These are phyloP conservation scores for Nissolia schottii DNA, from an alignment of 306 rosid genomes.

Conservation along the genomic window DNA sequence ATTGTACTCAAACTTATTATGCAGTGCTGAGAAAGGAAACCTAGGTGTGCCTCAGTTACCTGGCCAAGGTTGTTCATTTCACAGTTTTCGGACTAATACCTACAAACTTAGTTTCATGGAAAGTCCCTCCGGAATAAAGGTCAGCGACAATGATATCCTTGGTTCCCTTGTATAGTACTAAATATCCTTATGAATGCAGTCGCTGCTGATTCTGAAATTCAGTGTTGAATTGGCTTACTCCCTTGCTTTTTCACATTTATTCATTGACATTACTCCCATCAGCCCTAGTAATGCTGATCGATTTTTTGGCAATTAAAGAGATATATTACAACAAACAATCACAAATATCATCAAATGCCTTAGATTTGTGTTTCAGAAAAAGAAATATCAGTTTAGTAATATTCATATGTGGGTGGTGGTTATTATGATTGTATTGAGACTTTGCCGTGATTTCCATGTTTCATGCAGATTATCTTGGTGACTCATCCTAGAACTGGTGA, in stretches of 20 bases:
- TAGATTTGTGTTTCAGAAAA: not conserved
- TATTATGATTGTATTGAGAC: not conserved
- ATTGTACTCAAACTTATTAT: conserved; percentile 9
- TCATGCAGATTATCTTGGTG: conserved; percentile 75
- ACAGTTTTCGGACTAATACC: conserved; percentile 84
- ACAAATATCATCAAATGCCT: conserved; percentile 17
- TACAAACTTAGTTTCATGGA: conserved; percentile 96
- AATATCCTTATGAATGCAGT: not conserved
- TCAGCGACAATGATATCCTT: conserved; percentile 13
- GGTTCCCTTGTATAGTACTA: conserved; percentile 4
- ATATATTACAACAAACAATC: not conserved
- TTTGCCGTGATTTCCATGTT: conserved; percentile 1
- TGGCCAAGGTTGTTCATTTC: conserved; percentile 99
- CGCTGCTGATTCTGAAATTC: not conserved
- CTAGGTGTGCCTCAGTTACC: conserved; percentile 95
- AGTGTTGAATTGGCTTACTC: not conserved
- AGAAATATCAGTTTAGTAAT: not conserved
- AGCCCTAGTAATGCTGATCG: not conserved
- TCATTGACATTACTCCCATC: not conserved
- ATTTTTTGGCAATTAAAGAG: not conserved
- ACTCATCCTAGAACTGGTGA: conserved; percentile 94
- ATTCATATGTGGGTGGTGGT: not conserved
- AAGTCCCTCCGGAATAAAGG: conserved; percentile 93
- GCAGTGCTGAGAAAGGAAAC: conserved; percentile 81
- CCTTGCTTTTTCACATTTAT: not conserved